Percentiles rank a stretch among this genome's conserved stretches.
phyloP scores from a whole-genome alignment of 2,329 filamentous ascomycete genomes.

The Kalaharituber pfeilii region DNA sequence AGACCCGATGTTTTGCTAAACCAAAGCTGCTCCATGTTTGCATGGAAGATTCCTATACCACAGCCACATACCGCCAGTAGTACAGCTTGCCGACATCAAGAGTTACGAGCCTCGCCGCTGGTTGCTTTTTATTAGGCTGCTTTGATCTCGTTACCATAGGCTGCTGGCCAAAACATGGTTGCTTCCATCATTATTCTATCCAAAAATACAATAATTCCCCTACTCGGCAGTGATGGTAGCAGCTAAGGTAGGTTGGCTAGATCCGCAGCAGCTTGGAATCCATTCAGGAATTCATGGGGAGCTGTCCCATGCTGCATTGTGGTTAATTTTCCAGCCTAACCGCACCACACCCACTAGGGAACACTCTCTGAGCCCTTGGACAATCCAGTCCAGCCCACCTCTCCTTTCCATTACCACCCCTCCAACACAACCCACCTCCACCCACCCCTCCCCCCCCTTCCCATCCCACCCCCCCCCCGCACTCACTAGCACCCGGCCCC shows the following conservation, averaged over 20 bases:
- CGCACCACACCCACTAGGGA: not conserved
- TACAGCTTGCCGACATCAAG: not conserved
- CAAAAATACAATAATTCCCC: not conserved
- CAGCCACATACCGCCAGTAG: not conserved
- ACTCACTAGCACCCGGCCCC: slow-evolving; percentile 18
- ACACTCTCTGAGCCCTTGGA: not conserved
- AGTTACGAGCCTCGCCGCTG: not conserved
- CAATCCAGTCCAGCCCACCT: not conserved
- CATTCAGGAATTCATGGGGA: not conserved
- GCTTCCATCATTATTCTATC: not conserved
- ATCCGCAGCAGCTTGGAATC: not conserved
- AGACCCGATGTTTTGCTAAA: not conserved
- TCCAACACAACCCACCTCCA: not conserved
- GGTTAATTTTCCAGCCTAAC: not conserved
- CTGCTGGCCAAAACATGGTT: not conserved
- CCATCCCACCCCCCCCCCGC: slow-evolving; percentile 15
- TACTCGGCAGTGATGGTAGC: not conserved
- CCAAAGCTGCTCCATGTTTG: not conserved
- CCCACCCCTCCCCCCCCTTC: slow-evolving; percentile 17
- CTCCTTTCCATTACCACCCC: slow-evolving; percentile 1
- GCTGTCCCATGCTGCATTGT: not conserved
- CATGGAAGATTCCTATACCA: not conserved
- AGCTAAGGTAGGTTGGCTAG: not conserved
- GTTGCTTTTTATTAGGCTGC: no score
- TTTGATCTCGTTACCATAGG: no score